These are phyloP conservation scores for Talaromyces sp. DNA, from an alignment of 2,329 filamentous ascomycete species.

Conservation along the genomic window DNA sequence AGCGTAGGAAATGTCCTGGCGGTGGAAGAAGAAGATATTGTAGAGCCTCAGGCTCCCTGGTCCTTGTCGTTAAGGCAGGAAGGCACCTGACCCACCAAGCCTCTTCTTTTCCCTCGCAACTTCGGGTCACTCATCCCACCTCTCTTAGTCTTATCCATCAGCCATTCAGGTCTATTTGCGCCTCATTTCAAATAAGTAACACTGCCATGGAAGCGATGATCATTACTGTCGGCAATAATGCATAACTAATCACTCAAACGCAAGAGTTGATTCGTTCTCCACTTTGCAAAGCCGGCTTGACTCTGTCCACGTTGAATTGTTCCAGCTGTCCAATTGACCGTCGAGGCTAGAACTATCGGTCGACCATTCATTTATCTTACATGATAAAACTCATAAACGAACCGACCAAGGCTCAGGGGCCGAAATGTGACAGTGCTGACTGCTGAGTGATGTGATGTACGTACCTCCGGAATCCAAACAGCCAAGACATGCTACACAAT, in stretches of 20 bases:
- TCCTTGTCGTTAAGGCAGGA: background rate
- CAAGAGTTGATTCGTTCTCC: background rate
- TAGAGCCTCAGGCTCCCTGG: background rate
- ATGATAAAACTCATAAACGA: no score
- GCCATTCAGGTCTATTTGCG: background rate
- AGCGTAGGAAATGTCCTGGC: no score
- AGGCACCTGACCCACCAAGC: background rate
- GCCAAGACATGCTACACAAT: background rate
- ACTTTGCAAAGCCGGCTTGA: background rate
- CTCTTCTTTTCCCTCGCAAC: background rate
- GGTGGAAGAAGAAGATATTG: no score
- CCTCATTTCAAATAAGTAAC: background rate
- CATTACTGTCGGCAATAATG: background rate
- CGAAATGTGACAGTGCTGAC: background rate
- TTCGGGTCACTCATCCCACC: background rate
- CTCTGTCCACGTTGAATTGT: background rate
- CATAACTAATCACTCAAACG: background rate
- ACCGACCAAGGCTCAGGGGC: background rate
- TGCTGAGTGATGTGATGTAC: no score
- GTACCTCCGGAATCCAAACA: slow-evolving; percentile 1
- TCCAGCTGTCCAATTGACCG: background rate
- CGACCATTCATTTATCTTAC: background rate
- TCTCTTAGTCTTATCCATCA: background rate
- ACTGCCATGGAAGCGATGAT: background rate
- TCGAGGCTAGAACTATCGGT: background rate